Conservation (phyloP, 176 grass and related monocot genomes). For the Secale cereale region DNA sequence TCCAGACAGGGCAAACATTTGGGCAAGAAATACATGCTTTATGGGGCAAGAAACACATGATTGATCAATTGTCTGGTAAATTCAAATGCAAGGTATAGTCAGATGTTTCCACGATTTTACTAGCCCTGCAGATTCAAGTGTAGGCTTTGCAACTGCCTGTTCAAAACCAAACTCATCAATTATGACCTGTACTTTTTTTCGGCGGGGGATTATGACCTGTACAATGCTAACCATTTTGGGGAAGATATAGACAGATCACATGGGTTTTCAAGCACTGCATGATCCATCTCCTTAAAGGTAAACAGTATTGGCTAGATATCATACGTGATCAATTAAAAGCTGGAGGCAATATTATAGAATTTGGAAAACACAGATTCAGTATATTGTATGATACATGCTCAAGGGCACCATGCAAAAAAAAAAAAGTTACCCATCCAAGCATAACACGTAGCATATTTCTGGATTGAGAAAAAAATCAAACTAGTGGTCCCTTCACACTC, state of each 20-base stretch:
- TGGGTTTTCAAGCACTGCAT: neutral
- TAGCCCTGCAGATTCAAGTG: neutral
- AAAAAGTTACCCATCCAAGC: neutral
- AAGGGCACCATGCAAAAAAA: neutral
- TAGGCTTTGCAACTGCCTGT: neutral
- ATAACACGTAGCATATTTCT: neutral
- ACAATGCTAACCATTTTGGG: neutral
- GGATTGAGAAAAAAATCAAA: neutral
- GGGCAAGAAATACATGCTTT: conserved; percentile 6
- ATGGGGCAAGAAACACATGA: neutral
- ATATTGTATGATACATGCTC: neutral
- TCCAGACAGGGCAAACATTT: neutral
- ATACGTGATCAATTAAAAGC: neutral
- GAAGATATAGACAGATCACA: neutral
- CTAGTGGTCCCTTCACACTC: neutral
- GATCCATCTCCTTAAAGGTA: neutral
- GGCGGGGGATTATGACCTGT: neutral
- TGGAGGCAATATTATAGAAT: neutral
- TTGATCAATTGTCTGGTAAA: neutral
- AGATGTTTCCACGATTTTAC: neutral
- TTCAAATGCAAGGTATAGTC: neutral
- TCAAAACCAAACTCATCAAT: neutral
- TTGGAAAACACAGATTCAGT: neutral
- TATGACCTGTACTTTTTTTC: neutral
- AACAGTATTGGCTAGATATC: neutral